phyloP scores from a whole-genome alignment of 805 yeast species.

The Ogataea henricii region DNA sequence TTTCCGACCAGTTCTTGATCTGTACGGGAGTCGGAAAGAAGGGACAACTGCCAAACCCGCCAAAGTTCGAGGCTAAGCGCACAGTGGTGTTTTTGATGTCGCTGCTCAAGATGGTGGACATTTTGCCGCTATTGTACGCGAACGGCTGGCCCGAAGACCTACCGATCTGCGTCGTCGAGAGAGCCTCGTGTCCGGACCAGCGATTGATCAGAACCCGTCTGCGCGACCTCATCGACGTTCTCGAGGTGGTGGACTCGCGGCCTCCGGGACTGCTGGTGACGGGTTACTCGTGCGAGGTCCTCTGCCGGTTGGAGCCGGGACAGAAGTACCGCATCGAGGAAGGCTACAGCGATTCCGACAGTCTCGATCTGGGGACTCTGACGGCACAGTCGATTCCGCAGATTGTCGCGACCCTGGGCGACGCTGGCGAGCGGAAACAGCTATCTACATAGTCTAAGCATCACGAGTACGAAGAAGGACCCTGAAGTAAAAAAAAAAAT shows the following conservation, averaged over 20 bases:
- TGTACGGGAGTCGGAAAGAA: constrained; percentile 94
- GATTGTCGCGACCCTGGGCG: constrained; percentile 8
- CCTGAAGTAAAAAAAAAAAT: background rate
- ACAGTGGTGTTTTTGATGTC: constrained; percentile 92
- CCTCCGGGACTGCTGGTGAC: constrained; percentile 91
- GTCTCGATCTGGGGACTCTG: background rate
- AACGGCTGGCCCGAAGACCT: constrained; percentile 67
- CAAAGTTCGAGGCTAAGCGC: constrained; percentile 68
- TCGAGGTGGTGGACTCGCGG: constrained; percentile 76
- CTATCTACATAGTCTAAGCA: no score
- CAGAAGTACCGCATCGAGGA: constrained; percentile 30
- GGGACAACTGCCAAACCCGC: constrained; percentile 78
- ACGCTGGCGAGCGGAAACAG: background rate
- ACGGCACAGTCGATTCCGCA: background rate
- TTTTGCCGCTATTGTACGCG: constrained; percentile 47
- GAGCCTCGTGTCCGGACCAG: constrained; percentile 94
- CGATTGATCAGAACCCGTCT: constrained; percentile 76
- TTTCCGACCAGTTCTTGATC: constrained; percentile 87
- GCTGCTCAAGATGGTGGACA: constrained; percentile 68
- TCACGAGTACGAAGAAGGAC: background rate
- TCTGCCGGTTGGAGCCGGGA: constrained; percentile 21
- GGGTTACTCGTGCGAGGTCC: constrained; percentile 67
- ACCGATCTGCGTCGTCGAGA: constrained; percentile 85
- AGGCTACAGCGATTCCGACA: constrained; percentile 19
- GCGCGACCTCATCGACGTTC: constrained; percentile 66